Evolutionary conservation across 176 grass and related monocot species (phyloP).

Genomic region (Carex myosuroides): DNA sequence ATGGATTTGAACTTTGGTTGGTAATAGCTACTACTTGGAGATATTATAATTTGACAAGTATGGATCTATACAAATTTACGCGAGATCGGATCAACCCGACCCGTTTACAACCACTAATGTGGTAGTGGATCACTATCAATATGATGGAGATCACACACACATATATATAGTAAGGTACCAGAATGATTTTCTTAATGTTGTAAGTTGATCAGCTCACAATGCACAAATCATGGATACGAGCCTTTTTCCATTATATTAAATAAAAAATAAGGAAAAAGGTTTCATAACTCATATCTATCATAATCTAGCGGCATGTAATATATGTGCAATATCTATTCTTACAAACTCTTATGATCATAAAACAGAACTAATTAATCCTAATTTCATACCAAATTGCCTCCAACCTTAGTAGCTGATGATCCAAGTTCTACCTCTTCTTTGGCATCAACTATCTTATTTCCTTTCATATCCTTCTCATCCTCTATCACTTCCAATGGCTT

Average conservation of each 20-base stretch:
- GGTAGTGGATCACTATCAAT: neutral
- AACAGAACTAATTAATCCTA: neutral
- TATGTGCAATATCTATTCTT: neutral
- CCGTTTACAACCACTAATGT: too few species aligned
- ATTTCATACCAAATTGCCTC: constrained; percentile 29
- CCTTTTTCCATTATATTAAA: neutral
- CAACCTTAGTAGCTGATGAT: constrained; percentile 18
- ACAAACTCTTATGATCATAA: neutral
- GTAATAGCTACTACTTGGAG: too few species aligned
- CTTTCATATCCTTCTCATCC: neutral
- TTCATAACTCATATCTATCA: neutral
- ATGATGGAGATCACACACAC: neutral
- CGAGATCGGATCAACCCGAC: too few species aligned
- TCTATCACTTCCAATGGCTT: constrained; percentile 50
- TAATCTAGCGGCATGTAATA: neutral
- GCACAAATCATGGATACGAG: neutral
- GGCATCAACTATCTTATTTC: constrained; percentile 12
- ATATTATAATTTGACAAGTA: too few species aligned
- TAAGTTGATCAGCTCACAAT: neutral
- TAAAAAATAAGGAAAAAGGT: neutral
- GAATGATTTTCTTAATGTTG: neutral
- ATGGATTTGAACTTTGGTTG: too few species aligned
- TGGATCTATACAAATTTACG: too few species aligned
- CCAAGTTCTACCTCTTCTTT: constrained; percentile 30
- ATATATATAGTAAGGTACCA: neutral